Percentiles rank a stretch among this genome's conserved stretches.
These are phyloP conservation scores for Alloascoidea hylecoeti DNA, from an alignment of 805 yeast genomes.

Conservation along the genomic window DNA sequence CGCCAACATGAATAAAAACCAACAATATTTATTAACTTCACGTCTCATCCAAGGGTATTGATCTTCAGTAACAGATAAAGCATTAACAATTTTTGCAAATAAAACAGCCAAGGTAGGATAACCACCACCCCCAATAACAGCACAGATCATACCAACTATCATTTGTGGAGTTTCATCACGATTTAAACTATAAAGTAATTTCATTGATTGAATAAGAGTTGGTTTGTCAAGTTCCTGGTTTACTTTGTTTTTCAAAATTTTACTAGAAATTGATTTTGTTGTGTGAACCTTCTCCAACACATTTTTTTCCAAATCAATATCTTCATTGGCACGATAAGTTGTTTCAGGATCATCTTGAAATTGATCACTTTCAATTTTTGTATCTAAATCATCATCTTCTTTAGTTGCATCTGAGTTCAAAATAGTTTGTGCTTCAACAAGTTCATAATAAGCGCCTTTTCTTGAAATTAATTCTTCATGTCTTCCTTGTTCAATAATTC, in stretches of 20 bases:
- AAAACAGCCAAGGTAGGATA: constrained; percentile 21
- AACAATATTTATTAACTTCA: constrained; percentile 17
- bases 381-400: constrained; percentile 7
- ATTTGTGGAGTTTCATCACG: constrained; percentile 12
- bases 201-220: constrained; percentile 4
- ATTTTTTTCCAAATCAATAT: constrained; percentile 3
- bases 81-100: constrained; percentile 19
- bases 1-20: constrained; percentile 21
- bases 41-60: constrained; percentile 18
- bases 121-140: constrained; percentile 20
- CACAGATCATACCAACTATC: constrained; percentile 11
- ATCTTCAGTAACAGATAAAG: constrained; percentile 18
- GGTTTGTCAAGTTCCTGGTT: not conserved
- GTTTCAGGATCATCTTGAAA: constrained; percentile 4
- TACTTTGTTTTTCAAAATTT: constrained; percentile 1
- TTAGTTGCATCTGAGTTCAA: constrained; percentile 5
- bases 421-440: constrained; percentile 23
- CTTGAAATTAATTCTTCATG: constrained; percentile 20
- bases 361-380: constrained; percentile 8
- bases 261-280: constrained; percentile 9
- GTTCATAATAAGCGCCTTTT: constrained; percentile 15
- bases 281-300: constrained; percentile 6
- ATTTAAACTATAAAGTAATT: constrained; percentile 13
- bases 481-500: constrained; percentile 31
- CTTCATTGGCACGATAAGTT: constrained; percentile 5